Base-by-base conservation (phyloP, 768 basidiomycete species). In the Lentinula lateritia region DNA sequence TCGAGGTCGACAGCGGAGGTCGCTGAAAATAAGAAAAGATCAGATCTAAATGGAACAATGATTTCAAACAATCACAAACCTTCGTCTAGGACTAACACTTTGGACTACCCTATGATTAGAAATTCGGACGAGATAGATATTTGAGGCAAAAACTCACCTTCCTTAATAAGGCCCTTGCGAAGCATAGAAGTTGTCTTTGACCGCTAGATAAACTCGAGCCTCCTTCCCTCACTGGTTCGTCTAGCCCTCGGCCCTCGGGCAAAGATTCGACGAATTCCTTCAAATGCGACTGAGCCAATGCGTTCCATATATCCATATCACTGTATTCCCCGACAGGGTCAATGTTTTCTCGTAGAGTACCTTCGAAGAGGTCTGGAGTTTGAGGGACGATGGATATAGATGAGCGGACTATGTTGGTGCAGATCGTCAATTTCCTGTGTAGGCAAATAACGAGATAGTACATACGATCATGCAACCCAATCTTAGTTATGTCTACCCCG, bases 41-140 rank as follows among this genome's bases (percentile, higher is more conserved):
- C 15, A 57, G 16, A 3, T 59, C 64, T 46, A 60, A 66, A 42
- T 13, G 16, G 34, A 52, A 50, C 61, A 38, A 36, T 5, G 13
- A 38, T 20, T 20, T 35, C 2, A 28, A 3, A 39, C 38, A 13
- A 39, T 9, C 16, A 66, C 66, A 65, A 67, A 84, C 89, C 92
- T 83, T 98, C 95, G 69, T 97, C 95, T n/a, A 98, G 78, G 0
- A 97, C 92, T 6, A 98, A 78, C 41, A 97, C 88, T 73, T 88
- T 95, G 16, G 91, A 86, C 84, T 89, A 62, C n/a, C 35, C 16
- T 65, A 52, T 52, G 57, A 62, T 35, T 0, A 12, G 46, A 16
- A 65, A 56, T 59, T 16, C 62, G 56, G 38, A 38, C 52, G 48
- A 13, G 6, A 32, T 62, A 13, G 6, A 32, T 62, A n/a, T 20